These are phyloP conservation scores for Colletotrichum lentis DNA, from an alignment of 2,329 filamentous ascomycete genomes.

Conservation along the genomic window DNA sequence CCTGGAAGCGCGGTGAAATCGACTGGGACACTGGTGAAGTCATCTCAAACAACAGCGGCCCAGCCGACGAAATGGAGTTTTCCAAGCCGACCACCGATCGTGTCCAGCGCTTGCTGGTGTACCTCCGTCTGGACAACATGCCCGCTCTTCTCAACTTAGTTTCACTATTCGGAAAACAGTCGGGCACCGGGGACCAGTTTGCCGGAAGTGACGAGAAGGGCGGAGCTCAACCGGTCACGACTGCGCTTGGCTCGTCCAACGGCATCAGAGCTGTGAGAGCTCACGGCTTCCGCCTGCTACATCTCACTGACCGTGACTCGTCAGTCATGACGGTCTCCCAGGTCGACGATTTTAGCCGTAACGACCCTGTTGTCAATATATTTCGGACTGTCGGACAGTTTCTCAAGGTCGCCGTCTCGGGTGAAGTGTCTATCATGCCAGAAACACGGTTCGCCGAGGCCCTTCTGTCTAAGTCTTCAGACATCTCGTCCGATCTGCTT, in stretches of 20 bases:
- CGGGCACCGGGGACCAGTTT: slow-evolving; percentile 38
- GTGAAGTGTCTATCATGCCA: slow-evolving; percentile 81
- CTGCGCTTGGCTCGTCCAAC: background rate
- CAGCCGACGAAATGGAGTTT: slow-evolving; percentile 50
- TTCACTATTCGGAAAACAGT: slow-evolving; percentile 72
- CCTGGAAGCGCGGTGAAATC: slow-evolving; percentile 81
- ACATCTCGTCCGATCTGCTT: slow-evolving; percentile 76
- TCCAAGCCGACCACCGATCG: slow-evolving; percentile 58
- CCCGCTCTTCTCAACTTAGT: slow-evolving; percentile 83
- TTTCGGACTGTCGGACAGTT: slow-evolving; percentile 89
- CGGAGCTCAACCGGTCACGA: background rate
- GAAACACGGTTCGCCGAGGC: slow-evolving; percentile 82
- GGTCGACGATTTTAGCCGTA: slow-evolving; percentile 73
- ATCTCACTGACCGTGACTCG: slow-evolving; percentile 90
- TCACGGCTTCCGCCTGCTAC: slow-evolving; percentile 84
- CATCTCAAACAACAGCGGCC: slow-evolving; percentile 43
- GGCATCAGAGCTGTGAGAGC: slow-evolving; percentile 66
- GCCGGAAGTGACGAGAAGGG: slow-evolving; percentile 30
- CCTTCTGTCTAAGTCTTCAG: slow-evolving; percentile 72
- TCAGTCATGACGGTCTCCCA: slow-evolving; percentile 95
- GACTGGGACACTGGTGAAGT: slow-evolving; percentile 73
- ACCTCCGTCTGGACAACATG: slow-evolving; percentile 85
- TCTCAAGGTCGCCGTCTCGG: slow-evolving; percentile 82
- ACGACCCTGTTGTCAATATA: slow-evolving; percentile 88
- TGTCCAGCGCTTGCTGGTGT: slow-evolving; percentile 75